Percentiles rank a stretch among this genome's conserved stretches.
Conservation (phyloP, 2,329 filamentous ascomycete species). For the Pseudogymnoascus sp. region DNA sequence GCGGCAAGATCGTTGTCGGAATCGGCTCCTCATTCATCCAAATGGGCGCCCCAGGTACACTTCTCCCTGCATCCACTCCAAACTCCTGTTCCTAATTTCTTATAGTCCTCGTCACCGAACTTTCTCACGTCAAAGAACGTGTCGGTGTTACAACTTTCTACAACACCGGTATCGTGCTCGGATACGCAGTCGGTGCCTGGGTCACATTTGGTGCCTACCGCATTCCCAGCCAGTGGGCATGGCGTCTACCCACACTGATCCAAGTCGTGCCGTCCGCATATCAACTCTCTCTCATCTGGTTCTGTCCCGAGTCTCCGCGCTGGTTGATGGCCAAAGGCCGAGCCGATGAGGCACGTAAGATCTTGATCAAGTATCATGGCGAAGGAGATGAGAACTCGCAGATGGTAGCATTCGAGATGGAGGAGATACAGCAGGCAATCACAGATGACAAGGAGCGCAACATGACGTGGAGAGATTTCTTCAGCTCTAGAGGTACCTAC, state of each 20-base stretch:
- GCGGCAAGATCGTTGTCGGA: slow-evolving; percentile 32
- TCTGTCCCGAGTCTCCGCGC: slow-evolving; percentile 46
- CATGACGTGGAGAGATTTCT: slow-evolving; percentile 10
- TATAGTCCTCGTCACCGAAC: slow-evolving; percentile 33
- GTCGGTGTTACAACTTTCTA: slow-evolving; percentile 32
- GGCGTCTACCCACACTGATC: slow-evolving; percentile 44
- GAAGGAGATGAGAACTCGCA: slow-evolving; percentile 33
- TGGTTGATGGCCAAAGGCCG: slow-evolving; percentile 47
- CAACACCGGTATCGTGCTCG: slow-evolving; percentile 34
- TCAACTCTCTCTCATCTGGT: slow-evolving; percentile 29
- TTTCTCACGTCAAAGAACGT: slow-evolving; percentile 35
- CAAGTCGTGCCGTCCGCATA: slow-evolving; percentile 39
- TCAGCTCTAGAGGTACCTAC: background rate
- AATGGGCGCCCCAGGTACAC: slow-evolving; percentile 30
- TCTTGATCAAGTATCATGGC: slow-evolving; percentile 48
- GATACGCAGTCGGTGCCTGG: slow-evolving; percentile 33
- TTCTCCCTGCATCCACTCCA: background rate
- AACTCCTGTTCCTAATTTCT: background rate
- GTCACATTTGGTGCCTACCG: slow-evolving; percentile 28
- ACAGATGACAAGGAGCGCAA: slow-evolving; percentile 8
- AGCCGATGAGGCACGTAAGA: slow-evolving; percentile 44
- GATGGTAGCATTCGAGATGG: slow-evolving; percentile 38
- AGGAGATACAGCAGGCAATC: slow-evolving; percentile 38
- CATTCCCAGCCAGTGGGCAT: slow-evolving; percentile 34
- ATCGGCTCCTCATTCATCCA: slow-evolving; percentile 32